Evolutionary conservation across 352 stramenopile species (phyloP), one percentile per base, ranked within the genome.

Genomic region (Phytophthora pisi): DNA sequence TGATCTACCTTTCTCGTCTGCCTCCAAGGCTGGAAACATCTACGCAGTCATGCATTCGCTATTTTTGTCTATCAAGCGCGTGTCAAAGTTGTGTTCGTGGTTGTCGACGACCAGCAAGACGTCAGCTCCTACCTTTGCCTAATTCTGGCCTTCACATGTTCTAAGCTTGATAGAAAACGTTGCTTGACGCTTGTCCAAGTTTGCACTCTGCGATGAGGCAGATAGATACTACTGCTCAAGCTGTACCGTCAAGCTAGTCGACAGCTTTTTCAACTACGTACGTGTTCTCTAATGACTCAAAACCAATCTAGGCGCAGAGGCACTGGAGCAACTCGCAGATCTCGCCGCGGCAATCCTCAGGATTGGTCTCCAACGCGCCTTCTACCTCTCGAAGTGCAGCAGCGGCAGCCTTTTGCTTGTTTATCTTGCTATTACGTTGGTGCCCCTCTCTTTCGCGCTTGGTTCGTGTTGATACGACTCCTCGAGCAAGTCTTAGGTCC

Each of bases 301-400:
- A 10, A 16, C 13, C 40, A 11, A 8, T 23, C 40, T 57, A 61
- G 6, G 34, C 16, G 15, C 64, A 78, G 10, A 89, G 64, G 42
- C 75, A 80, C 34, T 84, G 64, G 1, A 89, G 64, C 6, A 86
- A 28, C 1, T 73, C 51, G 34, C 79, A 87, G 42, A 91, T 82
- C 51, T 91, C 80, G 4, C 60, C 43, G 8, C 82, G 82, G 18
- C 80, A 91, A 56, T 91, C 82, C 10, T 86, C 67, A 0, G 82
- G 82, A 6, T 64, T 66, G 18, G 60, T 34, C 30, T 91, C 82
- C 4, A 91, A 70, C 9, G 81, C 82, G n/a, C 63, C 42, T 45
- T 88, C 82, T 3, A 91, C 59, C 2, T 75, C 56, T 18, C 57
- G 46, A 15, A 91, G 80, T 30, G 81, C 46, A 23, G 42, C 31